These are phyloP conservation scores for Sisymbrium altissimum DNA, from an alignment of 345 rosid genomes.

Conservation along the genomic window DNA sequence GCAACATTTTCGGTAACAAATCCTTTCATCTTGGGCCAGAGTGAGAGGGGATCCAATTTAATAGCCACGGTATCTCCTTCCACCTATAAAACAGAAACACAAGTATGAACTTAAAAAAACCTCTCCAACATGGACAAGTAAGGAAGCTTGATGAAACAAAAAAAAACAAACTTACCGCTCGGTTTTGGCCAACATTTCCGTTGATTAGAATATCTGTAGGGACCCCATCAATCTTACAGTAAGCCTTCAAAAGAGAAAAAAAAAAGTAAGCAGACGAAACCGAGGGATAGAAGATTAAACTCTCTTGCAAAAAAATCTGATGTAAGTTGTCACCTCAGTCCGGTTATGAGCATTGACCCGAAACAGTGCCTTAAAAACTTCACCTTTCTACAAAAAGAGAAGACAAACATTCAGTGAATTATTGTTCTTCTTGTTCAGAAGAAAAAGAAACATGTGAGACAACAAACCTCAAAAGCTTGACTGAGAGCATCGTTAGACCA, in stretches of 20 bases:
- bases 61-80: conserved; percentile 77
- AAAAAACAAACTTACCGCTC: conserved; percentile 68
- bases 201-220: conserved; percentile 68
- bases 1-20: conserved; percentile 38
- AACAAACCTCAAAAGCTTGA: conserved; percentile 70
- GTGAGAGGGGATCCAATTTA: conserved; percentile 56
- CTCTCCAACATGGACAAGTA: neutral
- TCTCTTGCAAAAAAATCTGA: neutral
- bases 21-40: conserved; percentile 88
- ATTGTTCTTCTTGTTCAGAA: neutral
- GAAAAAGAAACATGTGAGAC: conserved; percentile 5
- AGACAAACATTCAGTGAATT: neutral
- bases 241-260: conserved; percentile 51
- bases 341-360: conserved; percentile 85
- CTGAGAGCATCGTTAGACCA: conserved; percentile 60
- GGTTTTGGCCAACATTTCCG: conserved; percentile 70
- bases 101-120: conserved; percentile 2
- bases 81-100: conserved; percentile 46
- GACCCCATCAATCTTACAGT: conserved; percentile 92
- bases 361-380: conserved; percentile 63
- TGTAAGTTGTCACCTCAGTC: conserved; percentile 55
- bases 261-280: conserved; percentile 4
- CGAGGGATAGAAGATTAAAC: neutral
- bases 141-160: neutral
- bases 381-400: conserved; percentile 54